A percentile compares a stretch with the other conserved stretches of the same genome.
These are phyloP conservation scores for Citrus medica DNA, from an alignment of 345 rosid genomes.

Conservation along the genomic window DNA sequence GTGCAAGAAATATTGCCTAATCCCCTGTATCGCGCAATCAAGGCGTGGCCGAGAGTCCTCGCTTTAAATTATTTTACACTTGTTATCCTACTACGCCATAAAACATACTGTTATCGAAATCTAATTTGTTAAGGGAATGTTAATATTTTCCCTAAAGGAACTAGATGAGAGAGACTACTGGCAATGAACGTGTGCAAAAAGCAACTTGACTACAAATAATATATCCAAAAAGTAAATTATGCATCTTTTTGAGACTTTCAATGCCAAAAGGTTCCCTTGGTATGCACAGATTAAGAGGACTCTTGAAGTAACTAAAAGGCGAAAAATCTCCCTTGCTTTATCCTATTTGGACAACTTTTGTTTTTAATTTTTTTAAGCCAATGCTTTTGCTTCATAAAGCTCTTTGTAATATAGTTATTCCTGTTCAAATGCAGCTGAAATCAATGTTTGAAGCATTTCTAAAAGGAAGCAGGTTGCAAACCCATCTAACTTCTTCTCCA, in stretches of 20 bases:
- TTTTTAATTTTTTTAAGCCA: background rate
- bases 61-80: background rate
- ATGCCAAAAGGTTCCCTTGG: background rate
- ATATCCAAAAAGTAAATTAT: background rate
- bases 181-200: background rate
- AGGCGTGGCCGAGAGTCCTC: background rate
- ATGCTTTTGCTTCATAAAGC: background rate
- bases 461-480: slow-evolving; percentile 27
- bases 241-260: background rate
- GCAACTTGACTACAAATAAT: background rate
- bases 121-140: background rate
- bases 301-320: background rate
- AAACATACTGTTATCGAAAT: background rate
- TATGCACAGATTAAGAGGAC: background rate
- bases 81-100: background rate
- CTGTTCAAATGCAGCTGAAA: slow-evolving; percentile 40
- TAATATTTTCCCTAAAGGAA: background rate
- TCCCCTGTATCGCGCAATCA: background rate
- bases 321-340: background rate
- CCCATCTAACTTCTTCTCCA: slow-evolving; percentile 30
- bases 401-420: background rate
- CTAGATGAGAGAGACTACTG: background rate
- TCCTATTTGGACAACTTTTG: background rate
- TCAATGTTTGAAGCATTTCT: slow-evolving; percentile 32
- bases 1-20: background rate